Percentiles rank a stretch among this genome's conserved stretches.
These are phyloP conservation scores for Coemansia sp. DNA, from an alignment of 192 early-diverging fungal genomes.

Conservation along the genomic window DNA sequence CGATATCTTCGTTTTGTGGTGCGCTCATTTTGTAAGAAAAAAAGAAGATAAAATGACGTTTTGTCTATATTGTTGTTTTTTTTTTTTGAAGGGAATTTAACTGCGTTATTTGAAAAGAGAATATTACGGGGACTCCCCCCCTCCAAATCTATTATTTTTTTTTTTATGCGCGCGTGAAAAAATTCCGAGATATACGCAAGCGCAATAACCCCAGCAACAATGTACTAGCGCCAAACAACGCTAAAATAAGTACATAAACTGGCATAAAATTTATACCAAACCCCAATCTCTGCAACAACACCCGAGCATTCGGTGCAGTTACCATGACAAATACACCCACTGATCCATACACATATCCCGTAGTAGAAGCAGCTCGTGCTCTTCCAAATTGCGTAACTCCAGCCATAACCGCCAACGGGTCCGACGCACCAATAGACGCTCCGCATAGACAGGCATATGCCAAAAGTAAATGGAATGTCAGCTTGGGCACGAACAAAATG, in stretches of 20 bases:
- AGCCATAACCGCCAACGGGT: slow-evolving; percentile 49
- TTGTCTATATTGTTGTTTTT: no score
- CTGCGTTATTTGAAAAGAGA: not conserved
- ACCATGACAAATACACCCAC: slow-evolving; percentile 38
- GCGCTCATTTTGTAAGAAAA: not conserved
- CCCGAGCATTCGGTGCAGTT: slow-evolving; percentile 28
- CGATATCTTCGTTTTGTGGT: not conserved
- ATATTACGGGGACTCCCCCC: not conserved
- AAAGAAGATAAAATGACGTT: not conserved
- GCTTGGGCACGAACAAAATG: slow-evolving; percentile 37
- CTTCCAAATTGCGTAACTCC: slow-evolving; percentile 44
- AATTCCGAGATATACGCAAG: slow-evolving; percentile 32
- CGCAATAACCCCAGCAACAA: slow-evolving; percentile 29
- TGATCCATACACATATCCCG: slow-evolving; percentile 37
- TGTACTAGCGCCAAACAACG: slow-evolving; percentile 34
- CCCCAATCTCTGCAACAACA: slow-evolving; percentile 29
- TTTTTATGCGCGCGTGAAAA: slow-evolving; percentile 18
- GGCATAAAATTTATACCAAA: slow-evolving; percentile 13
- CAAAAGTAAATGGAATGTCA: slow-evolving; percentile 36
- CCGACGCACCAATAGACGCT: slow-evolving; percentile 40
- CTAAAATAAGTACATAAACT: slow-evolving; percentile 26
- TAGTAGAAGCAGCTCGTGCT: slow-evolving; percentile 23
- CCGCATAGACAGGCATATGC: slow-evolving; percentile 48
- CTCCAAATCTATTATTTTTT: not conserved
- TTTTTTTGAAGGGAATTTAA: not conserved